Evolutionary conservation across 805 yeast species (phyloP).

Genomic region (Gaillardinia entomophila): DNA sequence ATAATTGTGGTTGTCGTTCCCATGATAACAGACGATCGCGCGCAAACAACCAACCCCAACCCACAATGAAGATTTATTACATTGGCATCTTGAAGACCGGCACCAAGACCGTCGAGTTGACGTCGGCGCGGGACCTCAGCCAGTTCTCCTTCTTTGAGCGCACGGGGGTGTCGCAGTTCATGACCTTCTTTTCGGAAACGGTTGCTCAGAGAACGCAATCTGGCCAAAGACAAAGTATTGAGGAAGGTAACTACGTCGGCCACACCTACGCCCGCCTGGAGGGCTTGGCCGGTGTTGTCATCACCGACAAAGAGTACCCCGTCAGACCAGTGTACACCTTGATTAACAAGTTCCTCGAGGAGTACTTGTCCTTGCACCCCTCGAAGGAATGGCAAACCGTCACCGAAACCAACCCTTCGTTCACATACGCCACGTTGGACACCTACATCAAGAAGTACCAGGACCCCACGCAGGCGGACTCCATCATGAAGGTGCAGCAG

Average conservation of each 20-base stretch:
- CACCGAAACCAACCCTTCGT: slow-evolving; percentile 38
- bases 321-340: slow-evolving; percentile 94
- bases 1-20: no score
- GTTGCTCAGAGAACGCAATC: slow-evolving; percentile 81
- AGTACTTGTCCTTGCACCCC: slow-evolving; percentile 80
- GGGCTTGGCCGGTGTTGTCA: slow-evolving; percentile 86
- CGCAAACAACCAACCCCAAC: no score
- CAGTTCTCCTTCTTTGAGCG: slow-evolving; percentile 89
- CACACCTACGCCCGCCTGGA: slow-evolving; percentile 88
- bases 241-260: slow-evolving; percentile 85
- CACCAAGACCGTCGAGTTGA: slow-evolving; percentile 66
- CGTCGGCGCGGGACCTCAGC: slow-evolving; percentile 75
- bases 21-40: no score
- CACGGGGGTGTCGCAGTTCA: slow-evolving; percentile 76
- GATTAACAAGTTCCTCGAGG: slow-evolving; percentile 86
- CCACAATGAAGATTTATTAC: slow-evolving; percentile 79
- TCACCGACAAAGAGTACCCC: slow-evolving; percentile 94
- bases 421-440: slow-evolving; percentile 57
- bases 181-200: slow-evolving; percentile 90
- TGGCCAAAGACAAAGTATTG: slow-evolving; percentile 91
- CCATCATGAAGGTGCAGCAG: slow-evolving; percentile 94
- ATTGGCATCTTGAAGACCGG: slow-evolving; percentile 77
- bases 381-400: slow-evolving; percentile 57
- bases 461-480: slow-evolving; percentile 95
- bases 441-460: slow-evolving; percentile 78